Percentiles rank a stretch among this genome's conserved stretches.
These are phyloP conservation scores for Buddleja alternifolia DNA, from an alignment of 257 asterid genomes.

Conservation along the genomic window DNA sequence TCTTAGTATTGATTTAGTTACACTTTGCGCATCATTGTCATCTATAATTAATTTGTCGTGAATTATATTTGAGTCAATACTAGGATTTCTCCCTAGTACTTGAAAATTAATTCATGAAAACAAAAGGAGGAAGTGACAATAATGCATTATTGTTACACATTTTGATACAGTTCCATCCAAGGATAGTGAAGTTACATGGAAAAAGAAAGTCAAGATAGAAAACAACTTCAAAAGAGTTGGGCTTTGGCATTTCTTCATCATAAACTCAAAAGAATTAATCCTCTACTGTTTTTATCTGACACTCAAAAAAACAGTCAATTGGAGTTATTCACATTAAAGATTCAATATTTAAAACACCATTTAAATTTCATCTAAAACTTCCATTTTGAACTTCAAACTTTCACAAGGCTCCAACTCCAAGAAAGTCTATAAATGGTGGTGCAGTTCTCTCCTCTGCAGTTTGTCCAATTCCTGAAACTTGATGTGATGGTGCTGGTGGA, in stretches of 20 bases:
- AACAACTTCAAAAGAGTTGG: too few relatives aligned
- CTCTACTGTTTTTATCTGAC: too few relatives aligned
- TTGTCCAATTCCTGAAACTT: constrained; percentile 33
- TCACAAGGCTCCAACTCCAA: constrained; percentile 84
- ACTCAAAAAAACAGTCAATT: not conserved
- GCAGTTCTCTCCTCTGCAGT: constrained; percentile 46
- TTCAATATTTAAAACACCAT: constrained; percentile 20
- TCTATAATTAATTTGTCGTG: too few relatives aligned
- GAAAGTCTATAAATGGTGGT: constrained; percentile 87
- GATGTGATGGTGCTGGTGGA: constrained; percentile 40
- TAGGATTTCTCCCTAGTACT: too few relatives aligned
- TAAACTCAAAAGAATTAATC: too few relatives aligned
- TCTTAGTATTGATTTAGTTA: too few relatives aligned
- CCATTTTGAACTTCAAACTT: too few relatives aligned
- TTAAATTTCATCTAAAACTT: too few relatives aligned
- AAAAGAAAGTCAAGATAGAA: constrained; percentile 24
- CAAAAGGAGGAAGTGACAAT: constrained; percentile 18
- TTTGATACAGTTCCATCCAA: constrained; percentile 39
- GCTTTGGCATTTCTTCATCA: too few relatives aligned
- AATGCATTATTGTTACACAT: constrained; percentile 33
- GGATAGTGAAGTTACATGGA: constrained; percentile 36
- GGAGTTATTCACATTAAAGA: constrained; percentile 5
- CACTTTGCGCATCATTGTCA: too few relatives aligned
- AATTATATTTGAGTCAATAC: too few relatives aligned
- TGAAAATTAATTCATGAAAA: too few relatives aligned